These are phyloP conservation scores for Fusarium sp. DNA, from an alignment of 2,329 filamentous ascomycete genomes.

Conservation along the genomic window DNA sequence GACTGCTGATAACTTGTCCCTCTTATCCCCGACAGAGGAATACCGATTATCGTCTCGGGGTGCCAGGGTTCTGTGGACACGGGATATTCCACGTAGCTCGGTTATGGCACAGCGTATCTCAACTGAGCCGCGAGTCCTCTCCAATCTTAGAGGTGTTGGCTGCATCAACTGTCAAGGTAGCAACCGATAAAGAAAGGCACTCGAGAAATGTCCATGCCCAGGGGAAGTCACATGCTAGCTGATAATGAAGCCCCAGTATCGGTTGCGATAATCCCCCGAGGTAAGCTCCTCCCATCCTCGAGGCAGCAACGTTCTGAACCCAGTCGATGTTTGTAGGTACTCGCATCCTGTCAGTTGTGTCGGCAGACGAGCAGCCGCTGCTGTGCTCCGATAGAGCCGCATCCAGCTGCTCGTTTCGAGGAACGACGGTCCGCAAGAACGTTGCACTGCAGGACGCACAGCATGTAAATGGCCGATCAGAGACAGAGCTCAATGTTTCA, in stretches of 20 bases:
- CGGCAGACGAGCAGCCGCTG: background rate
- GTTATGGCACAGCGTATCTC: background rate
- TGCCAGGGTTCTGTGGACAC: background rate
- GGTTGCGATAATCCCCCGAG: background rate
- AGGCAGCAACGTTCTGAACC: background rate
- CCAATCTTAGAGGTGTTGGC: background rate
- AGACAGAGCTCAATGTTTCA: constrained; percentile 4
- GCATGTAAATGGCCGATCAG: constrained; percentile 13
- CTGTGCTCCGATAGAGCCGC: constrained; percentile 26
- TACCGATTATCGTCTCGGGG: background rate
- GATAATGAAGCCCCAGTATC: background rate
- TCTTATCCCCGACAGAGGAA: background rate
- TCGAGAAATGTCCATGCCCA: background rate
- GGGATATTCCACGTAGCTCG: too few species aligned
- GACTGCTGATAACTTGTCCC: background rate
- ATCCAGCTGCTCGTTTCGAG: constrained; percentile 16
- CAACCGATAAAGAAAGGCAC: background rate
- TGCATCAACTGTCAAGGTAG: background rate
- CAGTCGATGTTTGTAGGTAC: background rate
- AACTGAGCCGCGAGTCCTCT: background rate
- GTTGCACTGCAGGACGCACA: constrained; percentile 20
- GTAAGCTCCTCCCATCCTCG: background rate
- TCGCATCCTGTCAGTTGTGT: constrained; percentile 1
- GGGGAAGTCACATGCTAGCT: background rate
- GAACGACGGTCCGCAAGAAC: constrained; percentile 1